A percentile compares a stretch with the other conserved stretches of the same genome.
These are phyloP conservation scores for Saccharomyces cerevisiae DNA, from an alignment of 805 yeast species.

Conservation along the genomic window DNA sequence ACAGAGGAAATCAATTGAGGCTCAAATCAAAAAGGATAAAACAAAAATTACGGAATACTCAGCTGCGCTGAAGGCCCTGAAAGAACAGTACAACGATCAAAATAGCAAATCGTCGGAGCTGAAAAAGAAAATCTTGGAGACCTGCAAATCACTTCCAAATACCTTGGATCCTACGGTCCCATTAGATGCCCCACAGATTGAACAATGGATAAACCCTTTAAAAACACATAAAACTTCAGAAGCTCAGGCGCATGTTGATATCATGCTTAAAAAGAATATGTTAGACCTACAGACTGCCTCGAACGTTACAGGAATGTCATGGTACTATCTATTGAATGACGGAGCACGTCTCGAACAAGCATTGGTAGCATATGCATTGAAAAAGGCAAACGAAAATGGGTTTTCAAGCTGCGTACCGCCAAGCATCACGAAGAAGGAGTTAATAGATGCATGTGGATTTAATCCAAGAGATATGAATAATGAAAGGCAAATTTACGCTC, in stretches of 20 bases:
- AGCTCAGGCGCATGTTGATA: slow-evolving; percentile 52
- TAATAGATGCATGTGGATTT: slow-evolving; percentile 87
- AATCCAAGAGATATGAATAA: slow-evolving; percentile 82
- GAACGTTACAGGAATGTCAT: slow-evolving; percentile 66
- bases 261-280: slow-evolving; percentile 60
- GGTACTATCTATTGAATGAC: slow-evolving; percentile 77
- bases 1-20: slow-evolving; percentile 25
- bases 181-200: slow-evolving; percentile 35
- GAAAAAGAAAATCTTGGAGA: slow-evolving; percentile 32
- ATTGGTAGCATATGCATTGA: slow-evolving; percentile 66
- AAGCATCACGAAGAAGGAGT: slow-evolving; percentile 67
- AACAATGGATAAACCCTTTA: slow-evolving; percentile 43
- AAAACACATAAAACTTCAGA: slow-evolving; percentile 21
- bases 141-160: slow-evolving; percentile 56
- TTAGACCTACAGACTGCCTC: slow-evolving; percentile 70
- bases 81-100: slow-evolving; percentile 19
- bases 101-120: slow-evolving; percentile 16
- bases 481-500: slow-evolving; percentile 74
- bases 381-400: slow-evolving; percentile 56
- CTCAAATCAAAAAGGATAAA: slow-evolving; percentile 19
- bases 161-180: slow-evolving; percentile 43
- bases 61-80: slow-evolving; percentile 17
- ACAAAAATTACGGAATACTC: slow-evolving; percentile 8
- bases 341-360: slow-evolving; percentile 91
- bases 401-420: slow-evolving; percentile 76